phyloP scores from a whole-genome alignment of 345 rosid genomes.

The Lenwebbia sp. region DNA sequence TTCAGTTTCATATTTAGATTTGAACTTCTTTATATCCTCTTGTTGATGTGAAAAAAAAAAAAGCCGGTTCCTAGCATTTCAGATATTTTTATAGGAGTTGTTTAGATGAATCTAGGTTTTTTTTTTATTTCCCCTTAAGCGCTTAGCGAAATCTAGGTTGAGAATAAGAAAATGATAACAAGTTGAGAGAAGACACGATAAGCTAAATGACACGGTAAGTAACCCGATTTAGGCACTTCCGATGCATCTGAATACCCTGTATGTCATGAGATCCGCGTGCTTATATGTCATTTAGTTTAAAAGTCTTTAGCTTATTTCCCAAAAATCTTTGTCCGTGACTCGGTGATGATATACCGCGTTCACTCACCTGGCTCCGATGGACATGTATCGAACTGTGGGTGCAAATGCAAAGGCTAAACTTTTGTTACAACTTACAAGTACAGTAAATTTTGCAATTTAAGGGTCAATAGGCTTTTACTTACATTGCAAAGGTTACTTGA shows the following conservation, averaged over 20 bases:
- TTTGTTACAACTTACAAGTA: background rate
- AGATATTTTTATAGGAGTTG: background rate
- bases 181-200: background rate
- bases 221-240: rapidly evolving
- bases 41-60: background rate
- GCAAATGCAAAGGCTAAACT: background rate
- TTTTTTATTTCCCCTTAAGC: rapidly evolving
- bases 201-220: background rate
- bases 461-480: background rate
- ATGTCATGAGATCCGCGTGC: background rate
- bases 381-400: background rate
- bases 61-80: background rate
- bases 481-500: background rate
- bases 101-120: background rate
- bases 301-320: background rate
- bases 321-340: background rate
- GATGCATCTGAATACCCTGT: background rate
- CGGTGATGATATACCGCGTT: background rate
- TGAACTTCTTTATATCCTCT: background rate
- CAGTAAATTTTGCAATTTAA: background rate
- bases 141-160: background rate
- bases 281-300: too few relatives aligned
- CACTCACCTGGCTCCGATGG: background rate
- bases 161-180: background rate
- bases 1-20: background rate